Conservation (phyloP, 495 filamentous ascomycete genomes). For the Cercophora newfieldiana region DNA sequence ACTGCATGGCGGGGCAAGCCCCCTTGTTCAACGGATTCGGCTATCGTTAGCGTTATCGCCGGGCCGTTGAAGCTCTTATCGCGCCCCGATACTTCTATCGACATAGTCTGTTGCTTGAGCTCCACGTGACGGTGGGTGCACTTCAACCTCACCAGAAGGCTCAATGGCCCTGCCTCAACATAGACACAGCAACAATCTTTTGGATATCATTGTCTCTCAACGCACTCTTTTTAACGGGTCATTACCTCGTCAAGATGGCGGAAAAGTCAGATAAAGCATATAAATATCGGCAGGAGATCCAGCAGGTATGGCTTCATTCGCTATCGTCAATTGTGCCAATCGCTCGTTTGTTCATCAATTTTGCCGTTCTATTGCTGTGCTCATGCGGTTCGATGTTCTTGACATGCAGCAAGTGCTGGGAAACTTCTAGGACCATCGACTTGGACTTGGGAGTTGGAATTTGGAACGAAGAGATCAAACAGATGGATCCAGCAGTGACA, state of each 20-base stretch:
- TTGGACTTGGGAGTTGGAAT: too few relatives aligned
- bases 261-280: slow-evolving; percentile 59
- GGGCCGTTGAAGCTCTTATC: background rate
- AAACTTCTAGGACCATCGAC: too few relatives aligned
- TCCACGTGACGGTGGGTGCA: background rate
- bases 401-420: too few relatives aligned
- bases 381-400: too few relatives aligned
- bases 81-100: background rate
- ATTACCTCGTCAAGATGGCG: slow-evolving; percentile 51
- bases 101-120: background rate
- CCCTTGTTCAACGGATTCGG: background rate
- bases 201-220: background rate
- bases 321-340: too few relatives aligned
- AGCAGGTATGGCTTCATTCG: slow-evolving; percentile 63
- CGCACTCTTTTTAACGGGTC: background rate
- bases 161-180: background rate
- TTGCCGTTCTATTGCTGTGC: too few relatives aligned
- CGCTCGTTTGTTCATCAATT: too few relatives aligned
- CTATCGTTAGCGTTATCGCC: background rate
- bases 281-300: slow-evolving; percentile 94
- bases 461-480: too few relatives aligned
- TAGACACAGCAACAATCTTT: background rate
- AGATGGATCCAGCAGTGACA: too few relatives aligned
- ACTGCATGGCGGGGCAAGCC: slow-evolving; percentile 7
- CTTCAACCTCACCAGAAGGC: background rate